Evolutionary conservation across 768 basidiomycete genomes (phyloP), one percentile per base, ranked within the genome.

Genomic region (Suillus subluteus): DNA sequence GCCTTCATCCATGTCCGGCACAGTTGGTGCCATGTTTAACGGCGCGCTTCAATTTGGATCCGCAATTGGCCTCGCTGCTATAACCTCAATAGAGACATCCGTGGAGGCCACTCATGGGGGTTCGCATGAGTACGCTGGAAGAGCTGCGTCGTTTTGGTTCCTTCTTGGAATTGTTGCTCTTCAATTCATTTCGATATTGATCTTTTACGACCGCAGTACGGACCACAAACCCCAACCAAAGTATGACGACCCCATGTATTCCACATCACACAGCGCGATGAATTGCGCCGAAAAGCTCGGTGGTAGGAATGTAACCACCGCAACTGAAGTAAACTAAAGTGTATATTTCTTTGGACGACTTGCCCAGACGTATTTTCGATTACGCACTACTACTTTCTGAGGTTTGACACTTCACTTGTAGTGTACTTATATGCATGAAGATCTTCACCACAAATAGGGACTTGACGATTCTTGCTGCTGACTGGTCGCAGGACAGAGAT

Each of bases 1-100:
- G 7, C 85, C 85, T 3, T 64, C 82, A 11, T 77, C 78, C 26
- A 81, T 83, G 70, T 79, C 85, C 3, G 87, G 87, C 46, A 84
- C 82, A 6, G 80, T 86, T 16, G 84, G 84, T n/a, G 87, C 87
- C 12, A 82, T 88, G 46, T 86, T 85, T 76, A 86, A 84, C 66
- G 80, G 81, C 38, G 83, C 84, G 13, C 79, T 87, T 1, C 84
- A 88, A 71, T 75, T 86, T 66, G 85, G 86, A 41, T 80, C 80
- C 8, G 87, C 86, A 7, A 76, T 84, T 18, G 85, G 84, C n/a
- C 74, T 84, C 38, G 83, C 87, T 21, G 79, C 80, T 35, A 79
- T 86, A 30, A 81, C 73, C 41, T 82, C 84, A n/a, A 86, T 87
- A 68, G 74, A 84, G 75, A 78, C 80, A 3, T 82, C 82, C 48